These are phyloP conservation scores for Elongisporangium anandrum DNA, from an alignment of 352 stramenopile species.

Conservation along the genomic window DNA sequence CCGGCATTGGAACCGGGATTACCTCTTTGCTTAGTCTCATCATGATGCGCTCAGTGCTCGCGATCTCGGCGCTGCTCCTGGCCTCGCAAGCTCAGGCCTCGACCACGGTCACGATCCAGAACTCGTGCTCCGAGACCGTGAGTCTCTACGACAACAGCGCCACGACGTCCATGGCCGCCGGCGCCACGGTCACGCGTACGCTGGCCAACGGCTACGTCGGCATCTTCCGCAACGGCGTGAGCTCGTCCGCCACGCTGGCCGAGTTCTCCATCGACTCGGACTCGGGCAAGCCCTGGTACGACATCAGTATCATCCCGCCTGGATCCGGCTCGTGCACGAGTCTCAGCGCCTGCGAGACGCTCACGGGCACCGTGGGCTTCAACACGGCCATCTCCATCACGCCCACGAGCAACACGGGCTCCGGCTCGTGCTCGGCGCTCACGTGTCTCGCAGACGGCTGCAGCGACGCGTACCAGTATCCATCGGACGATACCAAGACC, in stretches of 20 bases:
- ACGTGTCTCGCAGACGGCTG: slow-evolving; percentile 50
- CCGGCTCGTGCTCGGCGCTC: slow-evolving; percentile 33
- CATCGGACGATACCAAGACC: slow-evolving; percentile 55
- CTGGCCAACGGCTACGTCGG: slow-evolving; percentile 34
- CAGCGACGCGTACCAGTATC: slow-evolving; percentile 53
- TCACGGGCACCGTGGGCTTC: slow-evolving; percentile 50
- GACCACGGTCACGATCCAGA: slow-evolving; percentile 33
- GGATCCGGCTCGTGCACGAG: slow-evolving; percentile 34
- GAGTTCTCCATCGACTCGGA: slow-evolving; percentile 42
- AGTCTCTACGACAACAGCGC: slow-evolving; percentile 58
- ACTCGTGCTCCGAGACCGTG: slow-evolving; percentile 40
- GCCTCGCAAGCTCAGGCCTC: slow-evolving; percentile 13
- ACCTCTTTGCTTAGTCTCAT: not conserved
- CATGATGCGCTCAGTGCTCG: slow-evolving; percentile 2
- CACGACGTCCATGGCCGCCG: slow-evolving; percentile 27
- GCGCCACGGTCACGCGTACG: slow-evolving; percentile 29
- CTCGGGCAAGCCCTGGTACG: slow-evolving; percentile 39
- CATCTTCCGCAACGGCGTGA: slow-evolving; percentile 54
- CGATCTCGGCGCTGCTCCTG: not conserved
- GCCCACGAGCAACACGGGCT: slow-evolving; percentile 35
- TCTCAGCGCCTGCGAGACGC: slow-evolving; percentile 32
- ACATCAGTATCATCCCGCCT: slow-evolving; percentile 55
- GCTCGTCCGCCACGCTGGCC: slow-evolving; percentile 35
- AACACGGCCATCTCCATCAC: slow-evolving; percentile 59
- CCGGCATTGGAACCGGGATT: not conserved